Evolutionary conservation across 768 basidiomycete genomes (phyloP).

Genomic region (Trametes meyenii): DNA sequence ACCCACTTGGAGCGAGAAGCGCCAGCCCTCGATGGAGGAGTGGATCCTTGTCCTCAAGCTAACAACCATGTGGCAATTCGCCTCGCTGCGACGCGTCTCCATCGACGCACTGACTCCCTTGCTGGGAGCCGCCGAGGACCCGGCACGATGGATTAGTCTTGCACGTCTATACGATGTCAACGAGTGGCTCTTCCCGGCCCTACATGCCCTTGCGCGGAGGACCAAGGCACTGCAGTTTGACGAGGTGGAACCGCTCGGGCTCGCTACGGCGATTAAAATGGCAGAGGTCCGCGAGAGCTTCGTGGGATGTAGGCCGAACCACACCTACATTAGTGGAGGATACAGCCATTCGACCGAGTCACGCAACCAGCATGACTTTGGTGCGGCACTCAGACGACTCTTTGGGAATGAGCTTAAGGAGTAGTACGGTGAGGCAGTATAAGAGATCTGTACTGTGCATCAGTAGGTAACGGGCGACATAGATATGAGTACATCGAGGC

Average conservation of each 20-base stretch:
- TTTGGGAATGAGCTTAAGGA: too few species aligned
- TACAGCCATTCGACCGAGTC: neutral
- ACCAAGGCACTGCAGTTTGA: neutral
- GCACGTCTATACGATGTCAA: slow-evolving; percentile 24
- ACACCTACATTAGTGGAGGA: neutral
- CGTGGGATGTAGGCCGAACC: neutral
- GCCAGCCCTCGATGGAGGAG: slow-evolving; percentile 5
- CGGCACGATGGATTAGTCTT: slow-evolving; percentile 22
- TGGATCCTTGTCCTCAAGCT: slow-evolving; percentile 26
- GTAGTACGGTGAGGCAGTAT: too few species aligned
- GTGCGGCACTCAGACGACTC: too few species aligned
- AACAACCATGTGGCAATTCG: slow-evolving; percentile 17
- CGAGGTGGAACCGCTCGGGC: slow-evolving; percentile 14
- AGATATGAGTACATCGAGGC: too few species aligned
- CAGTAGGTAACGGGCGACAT: too few species aligned
- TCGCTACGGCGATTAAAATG: slow-evolving; percentile 9
- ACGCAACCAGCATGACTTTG: neutral
- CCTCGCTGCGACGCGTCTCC: slow-evolving; percentile 16
- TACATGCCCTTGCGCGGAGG: slow-evolving; percentile 12
- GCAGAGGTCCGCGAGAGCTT: slow-evolving; percentile 18
- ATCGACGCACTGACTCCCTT: slow-evolving; percentile 18
- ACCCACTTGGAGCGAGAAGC: neutral
- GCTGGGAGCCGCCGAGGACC: slow-evolving; percentile 10
- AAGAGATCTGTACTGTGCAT: too few species aligned
- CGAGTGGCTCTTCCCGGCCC: slow-evolving; percentile 27